A percentile compares a stretch with the other conserved stretches of the same genome.
Evolutionary conservation across 805 yeast genomes (phyloP).

Genomic region (Barnettozyma sucrosica): DNA sequence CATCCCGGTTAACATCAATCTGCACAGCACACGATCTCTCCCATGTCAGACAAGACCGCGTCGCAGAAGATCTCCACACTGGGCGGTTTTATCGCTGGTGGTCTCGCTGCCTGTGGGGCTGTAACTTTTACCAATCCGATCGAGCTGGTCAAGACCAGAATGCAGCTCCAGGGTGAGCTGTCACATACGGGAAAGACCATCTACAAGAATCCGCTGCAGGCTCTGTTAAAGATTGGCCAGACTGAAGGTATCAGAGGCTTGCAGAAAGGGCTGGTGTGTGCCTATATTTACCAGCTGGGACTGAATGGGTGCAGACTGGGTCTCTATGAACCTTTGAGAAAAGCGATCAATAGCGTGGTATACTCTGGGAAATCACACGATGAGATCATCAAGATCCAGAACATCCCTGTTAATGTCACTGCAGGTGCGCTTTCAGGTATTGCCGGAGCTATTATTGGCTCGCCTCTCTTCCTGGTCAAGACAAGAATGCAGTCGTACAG

Average conservation of each 20-base stretch:
- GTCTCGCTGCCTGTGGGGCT: constrained; percentile 94
- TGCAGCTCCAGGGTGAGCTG: constrained; percentile 95
- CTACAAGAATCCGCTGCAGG: constrained; percentile 84
- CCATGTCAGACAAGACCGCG: constrained; percentile 30
- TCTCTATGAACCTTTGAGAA: constrained; percentile 83
- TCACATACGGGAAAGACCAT: constrained; percentile 40
- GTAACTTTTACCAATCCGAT: constrained; percentile 96
- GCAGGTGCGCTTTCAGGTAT: constrained; percentile 84
- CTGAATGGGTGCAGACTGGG: constrained; percentile 94
- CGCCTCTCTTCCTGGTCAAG: constrained; percentile 88
- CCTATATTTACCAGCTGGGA: constrained; percentile 85
- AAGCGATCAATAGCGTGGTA: constrained; percentile 45
- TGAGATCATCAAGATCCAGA: constrained; percentile 45
- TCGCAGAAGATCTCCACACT: constrained; percentile 56
- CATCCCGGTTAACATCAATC: not conserved
- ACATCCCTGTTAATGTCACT: constrained; percentile 54
- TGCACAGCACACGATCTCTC: not conserved
- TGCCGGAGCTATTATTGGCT: constrained; percentile 83
- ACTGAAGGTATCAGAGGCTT: constrained; percentile 84
- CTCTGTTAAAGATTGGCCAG: constrained; percentile 60
- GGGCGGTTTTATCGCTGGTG: constrained; percentile 89
- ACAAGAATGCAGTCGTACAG: constrained; percentile 97
- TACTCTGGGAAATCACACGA: constrained; percentile 36
- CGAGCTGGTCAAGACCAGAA: constrained; percentile 88
- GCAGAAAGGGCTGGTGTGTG: constrained; percentile 86